Evolutionary conservation across 2,329 filamentous ascomycete genomes (phyloP), one percentile per base, ranked within the genome.

Genomic region (Diaporthe sp.): DNA sequence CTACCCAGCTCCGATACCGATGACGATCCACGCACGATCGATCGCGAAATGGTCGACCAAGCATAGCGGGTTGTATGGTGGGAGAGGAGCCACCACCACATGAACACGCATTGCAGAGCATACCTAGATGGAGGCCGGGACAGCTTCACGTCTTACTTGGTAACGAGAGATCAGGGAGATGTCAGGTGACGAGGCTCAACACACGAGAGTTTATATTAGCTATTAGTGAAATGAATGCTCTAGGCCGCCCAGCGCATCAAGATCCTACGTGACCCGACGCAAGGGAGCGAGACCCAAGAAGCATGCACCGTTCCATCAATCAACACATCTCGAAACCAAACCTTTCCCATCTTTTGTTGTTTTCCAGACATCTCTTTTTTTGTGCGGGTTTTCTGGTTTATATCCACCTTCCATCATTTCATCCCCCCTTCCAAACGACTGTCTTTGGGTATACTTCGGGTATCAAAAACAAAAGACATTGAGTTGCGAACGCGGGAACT

Each of bases 361-460:
- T 73, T 65, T 73, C 71, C 34, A 65, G 58, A 73, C 71, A 47
- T 73, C 70, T 31, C 44, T 55, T 65, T 61, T 73, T 77, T 77
- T 77, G 73, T 58, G 75, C 71, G 72, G 72, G 68, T 73, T 75
- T 75, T 68, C 75, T 71, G 22, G 53, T 67, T 65, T 53, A 58
- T 74, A 53, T 58, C 57, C 65, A 60, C 71, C 75, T 72, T 76
- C 76, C 73, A 72, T 72, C 77, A 67, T 75, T 75, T 37, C 71
- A 25, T 57, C 58, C 71, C 49, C 75, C 76, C 76, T 78, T 78
- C 71, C 70, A 76, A 79, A 78, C 75, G 78, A 77, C 76, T 77
- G 79, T 77, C 77, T 80, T 77, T 76, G 80, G 81, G 79, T 83
- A 84, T 84, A 83, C 81, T 82, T 79, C 79, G 82, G 82, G 82